A percentile compares a stretch with the other conserved stretches of the same genome.
These are phyloP conservation scores for Mercurialis annua DNA, from an alignment of 345 rosid genomes.

Conservation along the genomic window DNA sequence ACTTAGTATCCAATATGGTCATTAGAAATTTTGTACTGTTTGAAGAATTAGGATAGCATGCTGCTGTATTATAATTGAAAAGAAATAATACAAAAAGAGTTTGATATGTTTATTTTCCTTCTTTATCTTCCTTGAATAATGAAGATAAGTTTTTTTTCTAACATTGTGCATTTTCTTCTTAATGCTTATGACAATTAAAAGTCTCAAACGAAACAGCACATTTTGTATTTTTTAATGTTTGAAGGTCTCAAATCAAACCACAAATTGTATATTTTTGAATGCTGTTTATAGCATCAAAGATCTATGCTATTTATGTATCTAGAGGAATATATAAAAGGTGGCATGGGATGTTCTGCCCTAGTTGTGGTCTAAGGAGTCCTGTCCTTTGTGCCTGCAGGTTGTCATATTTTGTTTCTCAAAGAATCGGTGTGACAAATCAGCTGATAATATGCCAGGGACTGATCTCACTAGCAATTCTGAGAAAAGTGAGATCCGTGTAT, in stretches of 20 bases:
- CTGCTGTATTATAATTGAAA: background rate
- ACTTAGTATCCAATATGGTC: background rate
- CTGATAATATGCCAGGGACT: constrained; percentile 60
- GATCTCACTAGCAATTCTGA: constrained; percentile 83
- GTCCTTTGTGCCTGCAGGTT: constrained; percentile 47
- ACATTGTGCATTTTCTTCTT: background rate
- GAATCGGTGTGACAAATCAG: constrained; percentile 91
- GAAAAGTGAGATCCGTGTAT: constrained; percentile 82
- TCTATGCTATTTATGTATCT: background rate
- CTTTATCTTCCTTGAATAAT: background rate
- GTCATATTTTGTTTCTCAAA: constrained; percentile 94
- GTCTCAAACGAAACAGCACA: background rate
- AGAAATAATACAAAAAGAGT: background rate
- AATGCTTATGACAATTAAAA: background rate
- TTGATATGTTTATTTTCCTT: background rate
- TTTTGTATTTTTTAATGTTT: background rate
- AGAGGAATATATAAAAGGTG: background rate
- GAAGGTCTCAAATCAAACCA: background rate
- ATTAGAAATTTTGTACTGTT: background rate
- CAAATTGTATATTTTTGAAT: background rate
- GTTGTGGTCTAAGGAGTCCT: constrained; percentile 15
- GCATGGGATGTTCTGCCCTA: constrained; percentile 13
- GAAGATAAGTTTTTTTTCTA: background rate
- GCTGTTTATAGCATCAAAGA: background rate
- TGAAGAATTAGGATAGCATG: background rate